These are phyloP conservation scores for Paracamarosporium sp. DNA, from an alignment of 2,329 filamentous ascomycete species.

Conservation along the genomic window DNA sequence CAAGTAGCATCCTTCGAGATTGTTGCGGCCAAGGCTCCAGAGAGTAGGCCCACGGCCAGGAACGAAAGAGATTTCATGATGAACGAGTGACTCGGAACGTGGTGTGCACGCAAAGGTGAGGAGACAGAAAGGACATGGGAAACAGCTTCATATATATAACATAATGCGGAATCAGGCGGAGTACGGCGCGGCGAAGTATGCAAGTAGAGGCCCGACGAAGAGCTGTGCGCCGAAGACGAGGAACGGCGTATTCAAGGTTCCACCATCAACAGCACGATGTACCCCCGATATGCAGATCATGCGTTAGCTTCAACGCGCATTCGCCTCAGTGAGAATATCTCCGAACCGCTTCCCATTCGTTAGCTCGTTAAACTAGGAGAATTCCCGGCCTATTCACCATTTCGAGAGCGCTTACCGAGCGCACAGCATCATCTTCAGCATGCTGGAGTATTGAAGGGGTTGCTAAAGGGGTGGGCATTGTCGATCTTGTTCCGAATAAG, in stretches of 20 bases:
- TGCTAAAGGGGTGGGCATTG: background rate
- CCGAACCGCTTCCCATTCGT: background rate
- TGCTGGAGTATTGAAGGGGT: background rate
- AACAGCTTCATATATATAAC: background rate
- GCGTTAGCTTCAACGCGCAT: background rate
- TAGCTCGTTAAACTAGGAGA: background rate
- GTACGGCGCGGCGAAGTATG: background rate
- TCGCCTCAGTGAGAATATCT: background rate
- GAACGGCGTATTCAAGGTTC: background rate
- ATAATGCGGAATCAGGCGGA: background rate
- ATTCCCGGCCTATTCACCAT: background rate
- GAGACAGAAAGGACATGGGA: background rate
- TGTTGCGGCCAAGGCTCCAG: conserved; percentile 1
- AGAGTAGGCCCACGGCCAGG: conserved; percentile 7
- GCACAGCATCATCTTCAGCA: background rate
- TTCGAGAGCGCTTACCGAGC: background rate
- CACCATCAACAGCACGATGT: conserved; percentile 1
- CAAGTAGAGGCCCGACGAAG: background rate
- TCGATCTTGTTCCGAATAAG: background rate
- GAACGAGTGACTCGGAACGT: background rate
- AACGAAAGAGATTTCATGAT: conserved; percentile 1
- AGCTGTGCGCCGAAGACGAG: background rate
- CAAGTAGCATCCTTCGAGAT: conserved; percentile 1
- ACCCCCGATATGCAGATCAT: conserved; percentile 1
- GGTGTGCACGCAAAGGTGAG: background rate